phyloP scores from a whole-genome alignment of 2,329 filamentous ascomycete species.

The Byssoonygena ceratinophila region DNA sequence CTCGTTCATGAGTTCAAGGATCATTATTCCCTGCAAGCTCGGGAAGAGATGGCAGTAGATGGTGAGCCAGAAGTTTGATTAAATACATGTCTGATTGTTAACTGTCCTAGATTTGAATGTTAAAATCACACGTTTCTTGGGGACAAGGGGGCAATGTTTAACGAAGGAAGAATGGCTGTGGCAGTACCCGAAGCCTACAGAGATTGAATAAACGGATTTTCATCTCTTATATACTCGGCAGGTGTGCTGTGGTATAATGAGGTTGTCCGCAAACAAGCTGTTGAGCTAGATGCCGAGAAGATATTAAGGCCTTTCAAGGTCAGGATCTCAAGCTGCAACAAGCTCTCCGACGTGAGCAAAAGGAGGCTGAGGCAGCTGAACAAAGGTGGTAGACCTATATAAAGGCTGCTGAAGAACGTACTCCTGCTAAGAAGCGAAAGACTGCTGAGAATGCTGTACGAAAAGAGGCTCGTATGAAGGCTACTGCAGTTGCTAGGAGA shows the following conservation, averaged over 20 bases:
- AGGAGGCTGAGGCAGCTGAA: no score
- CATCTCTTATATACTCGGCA: neutral
- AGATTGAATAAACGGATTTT: neutral
- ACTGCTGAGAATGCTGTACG: no score
- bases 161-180: conserved; percentile 16
- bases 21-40: conserved; percentile 20
- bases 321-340: no score
- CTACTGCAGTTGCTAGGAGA: no score
- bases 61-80: conserved; percentile 3
- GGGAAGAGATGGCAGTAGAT: conserved; percentile 17
- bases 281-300: no score
- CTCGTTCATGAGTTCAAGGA: conserved; percentile 21
- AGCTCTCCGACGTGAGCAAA: no score
- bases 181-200: conserved; percentile 14
- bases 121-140: conserved; percentile 17
- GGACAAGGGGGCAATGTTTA: conserved; percentile 6
- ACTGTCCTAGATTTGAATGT: conserved; percentile 18
- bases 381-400: no score
- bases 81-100: conserved; percentile 1
- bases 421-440: no score
- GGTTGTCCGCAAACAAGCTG: no score
- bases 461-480: no score
- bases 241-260: neutral
- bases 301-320: no score
- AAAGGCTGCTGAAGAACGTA: no score